Evolutionary conservation across 805 yeast species (phyloP).

Genomic region (Ogataea paradorogensis): DNA sequence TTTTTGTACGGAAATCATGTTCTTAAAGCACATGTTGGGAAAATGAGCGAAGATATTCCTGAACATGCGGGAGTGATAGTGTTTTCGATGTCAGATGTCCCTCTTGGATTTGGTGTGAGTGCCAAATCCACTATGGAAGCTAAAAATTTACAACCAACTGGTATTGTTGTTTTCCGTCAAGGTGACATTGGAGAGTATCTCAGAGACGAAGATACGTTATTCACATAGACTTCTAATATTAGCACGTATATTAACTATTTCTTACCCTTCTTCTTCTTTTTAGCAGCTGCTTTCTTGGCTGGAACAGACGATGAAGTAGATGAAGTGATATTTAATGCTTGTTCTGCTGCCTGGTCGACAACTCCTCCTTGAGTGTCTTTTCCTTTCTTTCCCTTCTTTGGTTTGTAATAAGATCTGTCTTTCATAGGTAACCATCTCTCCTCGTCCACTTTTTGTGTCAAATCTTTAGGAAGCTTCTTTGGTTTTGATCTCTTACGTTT

Average conservation of each 20-base stretch:
- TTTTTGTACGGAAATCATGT: conserved; percentile 95
- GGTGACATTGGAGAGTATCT: conserved; percentile 96
- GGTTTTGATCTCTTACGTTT: conserved; percentile 29
- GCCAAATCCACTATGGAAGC: conserved; percentile 90
- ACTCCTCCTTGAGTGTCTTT: conserved; percentile 63
- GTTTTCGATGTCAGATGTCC: conserved; percentile 86
- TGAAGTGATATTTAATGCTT: conserved; percentile 28
- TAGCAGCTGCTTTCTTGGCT: conserved; percentile 16
- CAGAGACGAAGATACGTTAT: conserved; percentile 95
- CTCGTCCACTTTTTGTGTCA: conserved; percentile 42
- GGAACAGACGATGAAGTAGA: conserved; percentile 15
- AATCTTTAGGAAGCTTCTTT: conserved; percentile 28
- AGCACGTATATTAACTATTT: conserved; percentile 12
- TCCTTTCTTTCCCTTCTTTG: conserved; percentile 63
- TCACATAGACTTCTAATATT: conserved; percentile 49
- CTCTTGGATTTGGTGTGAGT: conserved; percentile 93
- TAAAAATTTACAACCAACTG: conserved; percentile 86
- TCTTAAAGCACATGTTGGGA: conserved; percentile 92
- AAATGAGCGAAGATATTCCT: conserved; percentile 96
- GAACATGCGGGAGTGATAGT: conserved; percentile 96
- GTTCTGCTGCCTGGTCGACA: conserved; percentile 46
- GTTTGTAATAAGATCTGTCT: conserved; percentile 80
- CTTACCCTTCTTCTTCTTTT: conserved; percentile 32
- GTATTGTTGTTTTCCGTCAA: conserved; percentile 93
- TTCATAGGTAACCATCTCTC: conserved; percentile 93